Evolutionary conservation across 202 grass and related monocot species (phyloP).

Genomic region (Bolboschoenoplectus hybrid): DNA sequence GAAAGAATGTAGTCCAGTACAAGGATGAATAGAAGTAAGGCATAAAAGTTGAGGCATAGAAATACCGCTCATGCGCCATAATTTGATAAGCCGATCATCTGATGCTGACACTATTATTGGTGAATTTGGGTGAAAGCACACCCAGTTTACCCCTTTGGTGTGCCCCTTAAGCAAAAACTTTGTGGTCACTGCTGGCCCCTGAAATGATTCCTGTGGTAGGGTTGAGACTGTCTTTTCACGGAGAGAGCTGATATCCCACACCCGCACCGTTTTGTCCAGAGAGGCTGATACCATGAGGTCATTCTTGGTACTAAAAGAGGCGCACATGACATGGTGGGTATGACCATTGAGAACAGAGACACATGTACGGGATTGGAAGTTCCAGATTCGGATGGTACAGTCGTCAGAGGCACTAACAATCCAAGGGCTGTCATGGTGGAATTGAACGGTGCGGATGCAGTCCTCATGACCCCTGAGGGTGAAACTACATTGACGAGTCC

Average conservation of each 20-base stretch:
- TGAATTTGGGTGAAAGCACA: too few species aligned
- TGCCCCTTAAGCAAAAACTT: slow-evolving; percentile 71
- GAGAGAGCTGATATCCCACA: slow-evolving; percentile 83
- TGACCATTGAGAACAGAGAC: slow-evolving; percentile 85
- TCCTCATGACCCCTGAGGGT: slow-evolving; percentile 86
- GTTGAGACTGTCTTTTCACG: slow-evolving; percentile 76
- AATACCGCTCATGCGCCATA: too few species aligned
- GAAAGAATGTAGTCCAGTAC: too few species aligned
- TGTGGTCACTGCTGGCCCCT: slow-evolving; percentile 82
- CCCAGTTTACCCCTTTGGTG: too few species aligned
- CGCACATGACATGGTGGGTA: slow-evolving; percentile 93
- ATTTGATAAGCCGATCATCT: too few species aligned
- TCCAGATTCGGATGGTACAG: slow-evolving; percentile 92
- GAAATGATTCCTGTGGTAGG: slow-evolving; percentile 71
- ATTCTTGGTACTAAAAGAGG: slow-evolving; percentile 85
- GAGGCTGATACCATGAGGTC: slow-evolving; percentile 90
- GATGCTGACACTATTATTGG: too few species aligned
- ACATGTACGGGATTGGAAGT: slow-evolving; percentile 87
- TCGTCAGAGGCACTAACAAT: slow-evolving; percentile 86
- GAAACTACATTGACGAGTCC: slow-evolving; percentile 85
- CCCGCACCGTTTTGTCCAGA: slow-evolving; percentile 82
- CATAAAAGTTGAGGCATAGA: too few species aligned
- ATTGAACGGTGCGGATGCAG: slow-evolving; percentile 91
- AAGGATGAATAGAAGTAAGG: too few species aligned
- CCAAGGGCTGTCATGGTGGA: slow-evolving; percentile 90